Evolutionary conservation across 2,329 filamentous ascomycete species (phyloP), one percentile per base, ranked within the genome.

Genomic region (Cladosporium sp.): DNA sequence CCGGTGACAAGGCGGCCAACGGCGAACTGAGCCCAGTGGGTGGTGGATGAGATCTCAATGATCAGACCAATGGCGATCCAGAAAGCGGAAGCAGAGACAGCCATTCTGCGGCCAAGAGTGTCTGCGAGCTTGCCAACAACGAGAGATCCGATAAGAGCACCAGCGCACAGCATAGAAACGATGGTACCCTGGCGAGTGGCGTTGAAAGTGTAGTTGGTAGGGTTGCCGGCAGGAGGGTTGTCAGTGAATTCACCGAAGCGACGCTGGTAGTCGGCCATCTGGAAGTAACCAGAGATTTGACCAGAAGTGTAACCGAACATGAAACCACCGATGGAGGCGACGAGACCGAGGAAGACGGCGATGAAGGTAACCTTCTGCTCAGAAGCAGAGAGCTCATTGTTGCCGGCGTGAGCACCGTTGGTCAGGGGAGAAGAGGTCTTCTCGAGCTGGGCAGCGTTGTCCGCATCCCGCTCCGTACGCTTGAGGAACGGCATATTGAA

Each of bases 251-350:
- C 80, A 21, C 83, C 85, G 69, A 89, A 89, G 11, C 86, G 83
- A n/a, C 80, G 62, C 32, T 81, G 80, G 73, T 87, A 88, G 74
- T 88, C 85, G 12, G 67, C 62, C 73, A 79, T 80, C 26, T 78
- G 69, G 61, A 80, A 75, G 73, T 80, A 78, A 65, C 76, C 75
- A 7, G 84, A 86, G 62, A 87, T 87, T 71, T 87, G 85, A 69
- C 86, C 87, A 11, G 85, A 88, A 70, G 88, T 87, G 70, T 88
- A 88, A 58, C 87, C 87, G 74, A 88, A 88, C 68, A 89, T 82
- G 75, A 75, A 75, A 41, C 73, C 87, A 67, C 86, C 86, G 49
- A 88, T 82, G 54, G 83, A 85, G 52, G 85, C 86, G 51, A 84
- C 79, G 38, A 82, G 76, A 54, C 84, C 85, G 32, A 87, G 84